These are phyloP conservation scores for Medicago arabica DNA, from an alignment of 306 rosid genomes.

Conservation along the genomic window DNA sequence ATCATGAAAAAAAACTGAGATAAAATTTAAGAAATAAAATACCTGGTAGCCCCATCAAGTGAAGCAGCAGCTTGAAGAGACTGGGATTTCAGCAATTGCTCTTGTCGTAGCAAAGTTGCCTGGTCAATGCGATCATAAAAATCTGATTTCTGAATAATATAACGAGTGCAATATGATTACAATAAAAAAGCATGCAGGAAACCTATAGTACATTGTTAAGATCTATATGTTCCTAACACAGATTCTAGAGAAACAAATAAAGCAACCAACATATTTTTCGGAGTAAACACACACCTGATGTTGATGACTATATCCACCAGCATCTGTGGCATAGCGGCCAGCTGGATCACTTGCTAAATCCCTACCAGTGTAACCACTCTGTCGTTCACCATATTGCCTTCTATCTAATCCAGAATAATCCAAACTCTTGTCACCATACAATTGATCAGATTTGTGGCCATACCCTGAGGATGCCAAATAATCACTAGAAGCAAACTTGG, in stretches of 20 bases:
- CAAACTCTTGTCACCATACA: constrained; percentile 82
- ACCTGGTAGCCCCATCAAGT: constrained; percentile 91
- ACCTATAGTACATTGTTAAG: background rate
- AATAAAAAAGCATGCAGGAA: constrained; percentile 21
- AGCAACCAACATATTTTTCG: constrained; percentile 18
- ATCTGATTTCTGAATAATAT: constrained; percentile 58
- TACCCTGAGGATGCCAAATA: constrained; percentile 79
- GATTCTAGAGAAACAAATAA: constrained; percentile 11
- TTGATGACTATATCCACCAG: constrained; percentile 76
- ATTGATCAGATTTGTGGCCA: constrained; percentile 75
- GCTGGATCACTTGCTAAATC: constrained; percentile 76
- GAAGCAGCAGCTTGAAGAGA: constrained; percentile 81
- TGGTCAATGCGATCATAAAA: constrained; percentile 90
- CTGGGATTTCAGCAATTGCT: constrained; percentile 86
- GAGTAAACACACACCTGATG: constrained; percentile 69
- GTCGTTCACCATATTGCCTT: constrained; percentile 86
- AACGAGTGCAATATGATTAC: constrained; percentile 33
- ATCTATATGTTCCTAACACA: background rate
- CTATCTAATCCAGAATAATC: constrained; percentile 85
- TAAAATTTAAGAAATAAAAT: constrained; percentile 39
- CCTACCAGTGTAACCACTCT: constrained; percentile 77
- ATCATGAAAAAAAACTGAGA: constrained; percentile 5
- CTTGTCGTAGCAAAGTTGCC: constrained; percentile 88
- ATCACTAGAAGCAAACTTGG: constrained; percentile 80
- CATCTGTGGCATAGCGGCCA: constrained; percentile 76